A percentile compares a stretch with the other conserved stretches of the same genome.
These are phyloP conservation scores for Colletotrichum sp. DNA, from an alignment of 2,329 filamentous ascomycete genomes.

Conservation along the genomic window DNA sequence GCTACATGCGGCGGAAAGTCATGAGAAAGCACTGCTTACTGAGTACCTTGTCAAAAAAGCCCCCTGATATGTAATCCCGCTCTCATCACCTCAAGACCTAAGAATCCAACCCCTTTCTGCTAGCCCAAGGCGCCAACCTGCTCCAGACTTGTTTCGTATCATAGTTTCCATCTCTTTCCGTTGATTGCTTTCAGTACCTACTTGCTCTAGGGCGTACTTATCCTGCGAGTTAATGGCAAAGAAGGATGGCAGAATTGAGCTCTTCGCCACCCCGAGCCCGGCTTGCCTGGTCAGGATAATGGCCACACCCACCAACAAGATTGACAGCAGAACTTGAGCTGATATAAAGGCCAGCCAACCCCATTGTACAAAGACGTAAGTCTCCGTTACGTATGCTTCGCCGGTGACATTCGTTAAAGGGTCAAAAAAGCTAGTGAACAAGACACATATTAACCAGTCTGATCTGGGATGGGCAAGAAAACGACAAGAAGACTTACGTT, in stretches of 20 bases:
- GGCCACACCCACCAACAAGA: conserved; percentile 10
- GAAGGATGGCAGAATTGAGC: not conserved
- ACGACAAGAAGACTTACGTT: not conserved
- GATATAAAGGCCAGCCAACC: conserved; percentile 22
- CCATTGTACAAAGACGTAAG: conserved; percentile 20
- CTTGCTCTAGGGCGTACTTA: not conserved
- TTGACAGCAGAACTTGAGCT: conserved; percentile 16
- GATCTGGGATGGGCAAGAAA: not conserved
- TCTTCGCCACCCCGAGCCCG: conserved; percentile 22
- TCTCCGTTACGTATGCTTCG: not conserved
- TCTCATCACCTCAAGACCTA: not conserved
- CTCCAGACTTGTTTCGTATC: not conserved
- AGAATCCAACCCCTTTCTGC: not conserved
- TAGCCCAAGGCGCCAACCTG: not conserved
- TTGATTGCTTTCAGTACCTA: not conserved
- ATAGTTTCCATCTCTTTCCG: not conserved
- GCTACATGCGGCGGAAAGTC: too few species aligned
- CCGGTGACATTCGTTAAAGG: not conserved
- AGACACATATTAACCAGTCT: not conserved
- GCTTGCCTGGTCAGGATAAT: conserved; percentile 4
- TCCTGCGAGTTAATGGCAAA: not conserved
- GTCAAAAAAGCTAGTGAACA: not conserved
- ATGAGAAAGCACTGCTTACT: too few species aligned
- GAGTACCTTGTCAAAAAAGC: too few species aligned
- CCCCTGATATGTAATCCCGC: not conserved